Conservation (phyloP, 2,329 filamentous ascomycete species). For the Microdochium paspali region DNA sequence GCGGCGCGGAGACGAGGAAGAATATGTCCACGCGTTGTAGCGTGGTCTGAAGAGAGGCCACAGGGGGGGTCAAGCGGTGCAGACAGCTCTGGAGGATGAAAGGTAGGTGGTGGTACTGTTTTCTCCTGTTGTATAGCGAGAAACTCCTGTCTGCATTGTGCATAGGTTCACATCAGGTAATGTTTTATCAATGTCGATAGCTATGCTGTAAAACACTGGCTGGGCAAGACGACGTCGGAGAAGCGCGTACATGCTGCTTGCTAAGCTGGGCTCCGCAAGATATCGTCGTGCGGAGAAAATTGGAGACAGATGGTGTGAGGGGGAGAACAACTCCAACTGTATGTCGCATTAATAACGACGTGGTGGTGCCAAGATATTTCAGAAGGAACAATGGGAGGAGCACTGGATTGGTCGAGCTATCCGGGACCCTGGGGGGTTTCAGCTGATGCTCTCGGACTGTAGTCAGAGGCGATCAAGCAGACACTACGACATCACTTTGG, state of each 20-base stretch:
- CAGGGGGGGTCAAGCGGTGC: conserved; percentile 37
- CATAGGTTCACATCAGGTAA: too few species aligned
- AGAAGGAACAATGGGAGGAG: background rate
- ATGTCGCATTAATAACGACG: background rate
- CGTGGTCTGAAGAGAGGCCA: conserved; percentile 35
- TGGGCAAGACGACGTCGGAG: background rate
- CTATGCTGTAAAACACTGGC: background rate
- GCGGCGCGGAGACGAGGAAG: conserved; percentile 39
- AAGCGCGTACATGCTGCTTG: background rate
- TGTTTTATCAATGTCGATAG: background rate
- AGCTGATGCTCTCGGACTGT: too few species aligned
- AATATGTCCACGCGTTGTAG: conserved; percentile 38
- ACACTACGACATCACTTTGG: too few species aligned
- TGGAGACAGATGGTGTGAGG: background rate
- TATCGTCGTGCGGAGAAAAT: background rate
- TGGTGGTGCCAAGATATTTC: background rate
- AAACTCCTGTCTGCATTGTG: too few species aligned
- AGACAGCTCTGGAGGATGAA: conserved; percentile 6
- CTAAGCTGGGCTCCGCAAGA: background rate
- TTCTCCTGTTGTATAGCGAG: too few species aligned
- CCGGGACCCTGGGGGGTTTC: too few species aligned
- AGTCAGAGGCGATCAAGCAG: too few species aligned
- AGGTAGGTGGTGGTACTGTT: background rate
- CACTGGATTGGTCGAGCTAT: too few species aligned
- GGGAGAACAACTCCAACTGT: background rate